These are phyloP conservation scores for Acacia concinna DNA, from an alignment of 331 rosid species.

Conservation along the genomic window DNA sequence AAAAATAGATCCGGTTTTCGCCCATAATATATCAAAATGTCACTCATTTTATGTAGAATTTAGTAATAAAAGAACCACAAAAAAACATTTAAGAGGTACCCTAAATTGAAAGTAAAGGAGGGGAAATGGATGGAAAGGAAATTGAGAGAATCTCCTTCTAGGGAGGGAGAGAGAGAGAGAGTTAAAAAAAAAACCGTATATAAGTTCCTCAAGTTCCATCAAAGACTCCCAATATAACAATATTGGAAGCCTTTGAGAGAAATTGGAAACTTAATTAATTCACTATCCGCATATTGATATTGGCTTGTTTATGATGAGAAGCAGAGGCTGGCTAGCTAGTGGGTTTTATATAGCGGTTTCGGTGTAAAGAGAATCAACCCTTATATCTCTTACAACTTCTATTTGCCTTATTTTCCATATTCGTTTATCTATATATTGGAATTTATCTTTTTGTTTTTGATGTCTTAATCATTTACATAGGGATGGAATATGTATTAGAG, in stretches of 20 bases:
- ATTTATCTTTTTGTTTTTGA: neutral
- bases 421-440: neutral
- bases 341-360: neutral
- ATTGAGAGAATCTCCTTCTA: too few relatives aligned
- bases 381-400: neutral
- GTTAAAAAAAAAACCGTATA: neutral
- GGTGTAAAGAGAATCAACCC: neutral
- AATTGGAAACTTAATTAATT: conserved; percentile 7
- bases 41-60: too few relatives aligned
- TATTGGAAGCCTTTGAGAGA: conserved; percentile 18
- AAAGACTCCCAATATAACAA: conserved; percentile 2
- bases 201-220: conserved; percentile 5
- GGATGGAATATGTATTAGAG: neutral
- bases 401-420: neutral
- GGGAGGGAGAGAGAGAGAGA: too few relatives aligned
- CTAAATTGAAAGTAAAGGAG: too few relatives aligned
- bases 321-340: neutral
- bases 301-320: neutral
- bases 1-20: too few relatives aligned
- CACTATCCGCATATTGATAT: neutral
- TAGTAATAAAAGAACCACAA: too few relatives aligned
- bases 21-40: too few relatives aligned
- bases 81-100: too few relatives aligned
- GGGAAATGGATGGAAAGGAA: too few relatives aligned
- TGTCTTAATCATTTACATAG: neutral